A percentile compares a stretch with the other conserved stretches of the same genome.
These are phyloP conservation scores for Magnolia changhungtana DNA, from an alignment of 164 flowering plant species.

Conservation along the genomic window DNA sequence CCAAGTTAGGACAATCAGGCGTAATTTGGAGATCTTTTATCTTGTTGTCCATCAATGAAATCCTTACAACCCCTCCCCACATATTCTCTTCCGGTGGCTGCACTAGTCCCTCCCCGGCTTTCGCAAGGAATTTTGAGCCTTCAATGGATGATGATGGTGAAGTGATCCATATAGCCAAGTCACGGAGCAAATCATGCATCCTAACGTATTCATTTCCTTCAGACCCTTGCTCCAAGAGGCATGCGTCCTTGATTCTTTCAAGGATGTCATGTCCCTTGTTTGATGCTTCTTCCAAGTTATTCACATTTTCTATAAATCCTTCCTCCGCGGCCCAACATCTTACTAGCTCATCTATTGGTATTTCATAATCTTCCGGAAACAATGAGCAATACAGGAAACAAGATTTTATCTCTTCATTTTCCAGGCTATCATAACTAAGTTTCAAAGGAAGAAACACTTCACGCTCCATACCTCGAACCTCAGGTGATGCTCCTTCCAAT, in stretches of 20 bases:
- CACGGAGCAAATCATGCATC: conserved; percentile 2
- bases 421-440: background rate
- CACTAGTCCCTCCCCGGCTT: background rate
- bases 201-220: background rate
- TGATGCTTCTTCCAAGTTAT: too few species aligned
- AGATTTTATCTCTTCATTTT: too few species aligned
- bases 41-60: background rate
- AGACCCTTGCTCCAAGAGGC: too few species aligned
- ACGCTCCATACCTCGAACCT: background rate
- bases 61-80: background rate
- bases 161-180: conserved; percentile 1
- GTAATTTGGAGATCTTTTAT: background rate
- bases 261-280: too few species aligned
- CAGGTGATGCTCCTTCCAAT: background rate
- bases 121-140: background rate
- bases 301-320: too few species aligned
- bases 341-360: background rate
- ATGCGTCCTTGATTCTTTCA: too few species aligned
- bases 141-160: background rate
- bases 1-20: background rate
- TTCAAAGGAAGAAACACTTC: background rate
- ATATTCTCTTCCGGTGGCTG: background rate
- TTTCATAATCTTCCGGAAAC: background rate
- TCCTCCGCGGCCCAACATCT: background rate
- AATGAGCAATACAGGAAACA: conserved; percentile 1